A percentile compares a stretch with the other conserved stretches of the same genome.
phyloP scores from a whole-genome alignment of 2,329 filamentous ascomycete genomes.

The Knufia fluminis region DNA sequence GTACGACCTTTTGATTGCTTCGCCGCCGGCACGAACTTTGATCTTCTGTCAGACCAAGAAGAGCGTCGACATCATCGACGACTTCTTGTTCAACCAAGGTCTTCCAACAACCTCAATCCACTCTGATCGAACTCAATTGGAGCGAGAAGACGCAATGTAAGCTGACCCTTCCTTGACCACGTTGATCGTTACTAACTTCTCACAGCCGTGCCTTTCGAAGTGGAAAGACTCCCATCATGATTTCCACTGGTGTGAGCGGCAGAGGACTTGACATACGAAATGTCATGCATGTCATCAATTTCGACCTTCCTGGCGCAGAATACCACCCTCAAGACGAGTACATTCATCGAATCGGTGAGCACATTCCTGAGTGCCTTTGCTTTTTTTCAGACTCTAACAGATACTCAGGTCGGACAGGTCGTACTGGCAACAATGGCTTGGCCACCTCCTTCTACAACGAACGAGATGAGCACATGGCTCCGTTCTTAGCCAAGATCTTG shows the following conservation, averaged over 20 bases:
- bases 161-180: conserved; percentile 23
- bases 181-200: conserved; percentile 15
- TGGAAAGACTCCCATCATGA: conserved; percentile 66
- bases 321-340: conserved; percentile 92
- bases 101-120: conserved; percentile 86
- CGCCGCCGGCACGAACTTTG: conserved; percentile 67
- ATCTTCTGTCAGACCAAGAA: conserved; percentile 82
- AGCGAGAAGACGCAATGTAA: conserved; percentile 82
- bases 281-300: conserved; percentile 89
- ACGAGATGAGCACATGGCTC: conserved; percentile 61
- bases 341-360: conserved; percentile 79
- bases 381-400: not conserved
- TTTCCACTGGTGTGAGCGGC: conserved; percentile 77
- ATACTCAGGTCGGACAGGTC: conserved; percentile 65
- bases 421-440: conserved; percentile 77
- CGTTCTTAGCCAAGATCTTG: conserved; percentile 68
- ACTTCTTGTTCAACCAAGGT: conserved; percentile 70
- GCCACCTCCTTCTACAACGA: conserved; percentile 87
- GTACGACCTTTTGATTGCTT: conserved; percentile 60
- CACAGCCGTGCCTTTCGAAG: conserved; percentile 62
- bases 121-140: conserved; percentile 72
- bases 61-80: conserved; percentile 73
- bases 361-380: not conserved
- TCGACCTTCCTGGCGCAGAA: conserved; percentile 63
- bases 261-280: conserved; percentile 73